These are phyloP conservation scores for Sarocladium kiliense DNA, from an alignment of 2,329 filamentous ascomycete species.

Conservation along the genomic window DNA sequence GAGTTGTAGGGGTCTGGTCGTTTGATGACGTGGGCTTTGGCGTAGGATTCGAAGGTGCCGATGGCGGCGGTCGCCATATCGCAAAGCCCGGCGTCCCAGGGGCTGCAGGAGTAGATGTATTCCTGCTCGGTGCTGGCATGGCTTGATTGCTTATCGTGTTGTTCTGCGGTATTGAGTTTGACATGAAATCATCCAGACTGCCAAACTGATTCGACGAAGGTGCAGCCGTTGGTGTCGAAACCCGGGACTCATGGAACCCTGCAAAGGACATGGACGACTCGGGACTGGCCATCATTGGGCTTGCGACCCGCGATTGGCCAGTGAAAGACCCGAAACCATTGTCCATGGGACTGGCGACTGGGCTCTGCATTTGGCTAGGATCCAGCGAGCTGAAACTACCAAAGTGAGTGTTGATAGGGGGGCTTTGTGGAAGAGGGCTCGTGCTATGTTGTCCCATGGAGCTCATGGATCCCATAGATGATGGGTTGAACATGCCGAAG, in stretches of 20 bases:
- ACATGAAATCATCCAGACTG: constrained; percentile 28
- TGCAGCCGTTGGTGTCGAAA: constrained; percentile 22
- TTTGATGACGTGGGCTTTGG: constrained; percentile 14
- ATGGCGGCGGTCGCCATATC: constrained; percentile 30
- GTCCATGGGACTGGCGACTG: constrained; percentile 25
- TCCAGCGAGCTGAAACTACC: constrained; percentile 10
- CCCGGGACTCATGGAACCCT: constrained; percentile 24
- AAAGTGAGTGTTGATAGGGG: constrained; percentile 11
- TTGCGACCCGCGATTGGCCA: constrained; percentile 24
- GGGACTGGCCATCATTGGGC: constrained; percentile 25
- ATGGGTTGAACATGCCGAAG: constrained; percentile 23
- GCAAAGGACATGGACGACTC: constrained; percentile 22
- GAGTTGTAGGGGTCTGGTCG: constrained; percentile 10
- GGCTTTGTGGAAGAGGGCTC: constrained; percentile 16
- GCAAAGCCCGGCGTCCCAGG: constrained; percentile 28
- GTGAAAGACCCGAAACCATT: constrained; percentile 26
- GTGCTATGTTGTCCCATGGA: neutral
- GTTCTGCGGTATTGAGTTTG: neutral
- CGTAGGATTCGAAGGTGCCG: constrained; percentile 15
- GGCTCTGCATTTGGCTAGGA: constrained; percentile 16
- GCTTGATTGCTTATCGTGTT: neutral
- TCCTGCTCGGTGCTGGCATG: neutral
- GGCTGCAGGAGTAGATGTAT: neutral
- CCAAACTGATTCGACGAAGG: constrained; percentile 23
- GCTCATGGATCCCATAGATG: neutral